Evolutionary conservation across 371 early-diverging fungal species (phyloP).

Genomic region (Mycotypha africana): DNA sequence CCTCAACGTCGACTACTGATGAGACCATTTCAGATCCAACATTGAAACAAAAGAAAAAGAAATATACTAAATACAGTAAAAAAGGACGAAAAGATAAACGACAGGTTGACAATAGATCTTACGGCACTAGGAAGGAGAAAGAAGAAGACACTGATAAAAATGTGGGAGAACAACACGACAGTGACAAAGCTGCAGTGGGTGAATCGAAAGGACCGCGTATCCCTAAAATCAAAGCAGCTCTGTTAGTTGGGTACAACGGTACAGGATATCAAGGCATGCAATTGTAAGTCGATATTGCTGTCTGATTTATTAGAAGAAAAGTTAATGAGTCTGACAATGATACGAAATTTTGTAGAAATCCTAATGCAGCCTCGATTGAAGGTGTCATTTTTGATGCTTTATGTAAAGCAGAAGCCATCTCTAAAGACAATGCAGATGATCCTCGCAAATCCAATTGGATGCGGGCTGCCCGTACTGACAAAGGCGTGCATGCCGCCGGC

Average conservation of each 20-base stretch:
- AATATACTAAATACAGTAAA: too few species aligned
- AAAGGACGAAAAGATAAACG: too few species aligned
- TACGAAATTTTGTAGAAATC: conserved; percentile 63
- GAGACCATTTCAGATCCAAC: too few species aligned
- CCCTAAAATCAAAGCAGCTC: conserved; percentile 87
- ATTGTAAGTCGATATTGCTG: conserved; percentile 56
- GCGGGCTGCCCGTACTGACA: conserved; percentile 98
- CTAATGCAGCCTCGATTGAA: conserved; percentile 75
- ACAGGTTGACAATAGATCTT: too few species aligned
- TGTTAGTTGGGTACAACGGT: conserved; percentile 91
- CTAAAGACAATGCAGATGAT: conserved; percentile 72
- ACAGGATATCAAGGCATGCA: conserved; percentile 98
- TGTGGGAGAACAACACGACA: too few species aligned
- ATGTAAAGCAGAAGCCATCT: conserved; percentile 70
- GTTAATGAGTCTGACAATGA: too few species aligned
- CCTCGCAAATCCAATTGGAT: conserved; percentile 69
- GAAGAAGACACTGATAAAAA: too few species aligned
- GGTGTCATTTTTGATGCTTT: conserved; percentile 75
- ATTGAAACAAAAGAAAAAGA: too few species aligned
- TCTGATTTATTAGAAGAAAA: too few species aligned
- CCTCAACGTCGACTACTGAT: too few species aligned
- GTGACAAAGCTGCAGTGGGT: too few species aligned
- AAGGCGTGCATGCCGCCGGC: conserved; percentile 99
- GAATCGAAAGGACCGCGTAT: conserved; percentile 41
- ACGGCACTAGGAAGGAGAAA: too few species aligned